phyloP scores from a whole-genome alignment of 495 filamentous ascomycete genomes.

The Choiromyces venosus region DNA sequence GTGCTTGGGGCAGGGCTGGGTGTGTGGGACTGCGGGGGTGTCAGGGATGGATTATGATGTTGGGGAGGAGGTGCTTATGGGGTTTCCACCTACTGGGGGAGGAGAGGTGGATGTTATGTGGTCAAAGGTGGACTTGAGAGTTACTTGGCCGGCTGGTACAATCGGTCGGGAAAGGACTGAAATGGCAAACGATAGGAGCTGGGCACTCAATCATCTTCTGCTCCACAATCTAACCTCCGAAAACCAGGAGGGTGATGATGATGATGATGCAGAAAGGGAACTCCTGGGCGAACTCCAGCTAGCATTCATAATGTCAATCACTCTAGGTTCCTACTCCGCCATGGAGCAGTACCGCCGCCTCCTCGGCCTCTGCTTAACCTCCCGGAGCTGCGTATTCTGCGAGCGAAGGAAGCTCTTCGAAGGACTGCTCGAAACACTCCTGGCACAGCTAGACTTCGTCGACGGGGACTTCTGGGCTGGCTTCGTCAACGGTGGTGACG shows the following conservation, averaged over 20 bases:
- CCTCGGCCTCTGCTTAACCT: conserved; percentile 64
- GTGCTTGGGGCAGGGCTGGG: conserved; percentile 24
- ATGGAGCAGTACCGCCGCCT: conserved; percentile 84
- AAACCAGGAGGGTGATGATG: too few species aligned
- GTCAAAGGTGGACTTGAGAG: conserved; percentile 36
- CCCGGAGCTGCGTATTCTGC: conserved; percentile 52
- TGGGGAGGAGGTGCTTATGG: conserved; percentile 29
- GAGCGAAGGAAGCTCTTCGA: conserved; percentile 56
- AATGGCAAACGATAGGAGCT: conserved; percentile 61
- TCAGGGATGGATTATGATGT: conserved; percentile 27
- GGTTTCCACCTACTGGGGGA: conserved; percentile 21
- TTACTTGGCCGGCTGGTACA: conserved; percentile 64
- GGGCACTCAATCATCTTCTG: conserved; percentile 56
- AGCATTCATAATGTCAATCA: conserved; percentile 71
- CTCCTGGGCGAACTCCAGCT: conserved; percentile 85
- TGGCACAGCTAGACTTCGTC: conserved; percentile 65
- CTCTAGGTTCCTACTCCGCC: conserved; percentile 77
- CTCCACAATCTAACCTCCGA: conserved; percentile 41
- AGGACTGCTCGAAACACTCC: conserved; percentile 57
- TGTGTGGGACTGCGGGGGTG: conserved; percentile 25
- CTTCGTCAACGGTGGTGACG: conserved; percentile 55
- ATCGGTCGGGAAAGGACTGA: conserved; percentile 68
- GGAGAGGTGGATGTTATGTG: conserved; percentile 21
- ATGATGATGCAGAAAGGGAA: conserved; percentile 44
- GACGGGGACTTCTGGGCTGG: conserved; percentile 56